Evolutionary conservation across 192 early-diverging fungal genomes (phyloP).

Genomic region (Rhizophagus sp.): DNA sequence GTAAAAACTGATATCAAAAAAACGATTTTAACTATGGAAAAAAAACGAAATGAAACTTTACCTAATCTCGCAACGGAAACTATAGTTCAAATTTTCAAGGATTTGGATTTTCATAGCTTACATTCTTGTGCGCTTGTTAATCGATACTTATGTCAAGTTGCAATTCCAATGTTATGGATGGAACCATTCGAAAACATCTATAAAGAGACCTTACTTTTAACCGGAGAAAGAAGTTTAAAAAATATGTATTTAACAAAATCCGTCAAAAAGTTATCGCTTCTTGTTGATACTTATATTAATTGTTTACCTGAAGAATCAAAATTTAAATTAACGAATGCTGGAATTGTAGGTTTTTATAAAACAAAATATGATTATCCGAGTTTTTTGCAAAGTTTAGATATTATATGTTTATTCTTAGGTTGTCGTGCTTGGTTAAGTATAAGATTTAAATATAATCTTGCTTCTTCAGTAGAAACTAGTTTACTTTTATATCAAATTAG

Average conservation of each 20-base stretch:
- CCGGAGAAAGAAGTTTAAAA: background rate
- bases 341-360: background rate
- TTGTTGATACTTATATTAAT: background rate
- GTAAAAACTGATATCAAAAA: too few relatives aligned
- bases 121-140: background rate
- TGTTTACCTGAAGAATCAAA: background rate
- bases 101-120: background rate
- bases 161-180: background rate
- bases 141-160: background rate
- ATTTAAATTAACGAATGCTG: background rate
- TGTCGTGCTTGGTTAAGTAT: background rate
- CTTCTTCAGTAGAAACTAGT: background rate
- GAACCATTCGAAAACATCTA: background rate
- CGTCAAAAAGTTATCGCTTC: background rate
- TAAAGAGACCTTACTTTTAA: background rate
- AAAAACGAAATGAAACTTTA: background rate
- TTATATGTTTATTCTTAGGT: background rate
- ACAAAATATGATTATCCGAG: background rate
- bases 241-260: background rate
- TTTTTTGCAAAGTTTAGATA: background rate
- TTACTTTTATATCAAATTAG: background rate
- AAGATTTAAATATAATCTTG: background rate
- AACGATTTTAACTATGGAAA: too few relatives aligned
- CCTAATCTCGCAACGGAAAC: background rate
- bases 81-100: background rate